Conservation (phyloP, 2,329 filamentous ascomycete species). For the Penicillium brasilianum region DNA sequence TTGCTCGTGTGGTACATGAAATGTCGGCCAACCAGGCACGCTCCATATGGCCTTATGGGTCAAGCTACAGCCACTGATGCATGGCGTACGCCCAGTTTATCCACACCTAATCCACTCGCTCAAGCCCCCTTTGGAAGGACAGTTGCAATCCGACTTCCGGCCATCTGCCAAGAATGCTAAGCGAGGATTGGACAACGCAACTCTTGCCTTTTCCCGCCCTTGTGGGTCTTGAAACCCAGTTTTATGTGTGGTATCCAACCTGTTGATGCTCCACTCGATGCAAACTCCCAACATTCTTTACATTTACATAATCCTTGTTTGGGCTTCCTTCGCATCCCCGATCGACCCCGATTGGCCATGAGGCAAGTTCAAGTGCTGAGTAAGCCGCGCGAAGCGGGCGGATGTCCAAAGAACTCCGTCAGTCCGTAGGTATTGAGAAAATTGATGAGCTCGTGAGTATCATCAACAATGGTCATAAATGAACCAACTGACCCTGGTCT, state of each 20-base stretch:
- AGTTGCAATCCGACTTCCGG: slow-evolving; percentile 6
- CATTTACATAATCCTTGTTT: not conserved
- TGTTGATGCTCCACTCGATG: not conserved
- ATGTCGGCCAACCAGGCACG: slow-evolving; percentile 11
- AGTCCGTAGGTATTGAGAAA: too few species aligned
- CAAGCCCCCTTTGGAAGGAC: slow-evolving; percentile 8
- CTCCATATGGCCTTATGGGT: slow-evolving; percentile 10
- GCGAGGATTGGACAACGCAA: slow-evolving; percentile 11
- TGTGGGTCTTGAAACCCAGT: not conserved
- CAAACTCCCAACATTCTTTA: not conserved
- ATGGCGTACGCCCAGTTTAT: not conserved
- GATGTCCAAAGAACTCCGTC: too few species aligned
- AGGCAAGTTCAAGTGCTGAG: not conserved
- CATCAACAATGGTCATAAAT: too few species aligned
- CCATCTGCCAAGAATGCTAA: slow-evolving; percentile 15
- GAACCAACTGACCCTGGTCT: too few species aligned
- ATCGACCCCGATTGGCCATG: not conserved
- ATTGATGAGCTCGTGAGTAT: too few species aligned
- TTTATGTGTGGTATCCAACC: not conserved
- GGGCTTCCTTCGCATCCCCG: not conserved
- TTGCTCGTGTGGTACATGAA: slow-evolving; percentile 3
- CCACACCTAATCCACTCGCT: not conserved
- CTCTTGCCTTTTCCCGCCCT: not conserved
- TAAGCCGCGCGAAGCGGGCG: not conserved
- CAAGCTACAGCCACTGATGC: slow-evolving; percentile 16